Evolutionary conservation across 495 filamentous ascomycete genomes (phyloP).

Genomic region (Penicillium ochrochloron): DNA sequence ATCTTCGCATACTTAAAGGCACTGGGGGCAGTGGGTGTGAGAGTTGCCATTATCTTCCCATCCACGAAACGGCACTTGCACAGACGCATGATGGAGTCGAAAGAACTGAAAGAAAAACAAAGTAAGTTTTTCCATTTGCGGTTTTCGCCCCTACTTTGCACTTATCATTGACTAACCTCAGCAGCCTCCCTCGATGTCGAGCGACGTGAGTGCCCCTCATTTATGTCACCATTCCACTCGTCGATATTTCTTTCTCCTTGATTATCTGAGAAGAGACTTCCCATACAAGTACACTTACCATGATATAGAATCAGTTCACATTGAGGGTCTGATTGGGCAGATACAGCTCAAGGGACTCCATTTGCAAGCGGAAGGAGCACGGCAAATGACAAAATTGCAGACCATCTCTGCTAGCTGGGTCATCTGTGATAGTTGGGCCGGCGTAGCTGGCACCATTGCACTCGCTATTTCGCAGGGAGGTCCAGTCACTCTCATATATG

Average conservation of each 20-base stretch:
- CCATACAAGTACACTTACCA: neutral
- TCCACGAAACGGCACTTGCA: neutral
- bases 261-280: too few species aligned
- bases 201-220: neutral
- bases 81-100: neutral
- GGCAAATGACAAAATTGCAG: slow-evolving; percentile 19
- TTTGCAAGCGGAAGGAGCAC: slow-evolving; percentile 6
- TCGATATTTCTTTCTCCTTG: too few species aligned
- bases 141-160: neutral
- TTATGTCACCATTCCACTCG: too few species aligned
- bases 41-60: neutral
- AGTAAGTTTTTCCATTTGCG: neutral
- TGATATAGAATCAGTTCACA: neutral
- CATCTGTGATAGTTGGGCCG: slow-evolving; percentile 35
- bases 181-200: slow-evolving; percentile 7
- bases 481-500: slow-evolving; percentile 33
- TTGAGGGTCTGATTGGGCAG: slow-evolving; percentile 7
- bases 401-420: slow-evolving; percentile 24
- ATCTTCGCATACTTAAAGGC: neutral
- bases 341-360: slow-evolving; percentile 13
- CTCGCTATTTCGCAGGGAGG: slow-evolving; percentile 35
- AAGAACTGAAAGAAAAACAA: neutral
- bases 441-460: slow-evolving; percentile 29
- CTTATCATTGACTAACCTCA: too few species aligned
- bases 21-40: neutral